Percentiles rank a stretch among this genome's conserved stretches.
These are phyloP conservation scores for Gautieria morchelliformis DNA, from an alignment of 768 basidiomycete species.

Conservation along the genomic window DNA sequence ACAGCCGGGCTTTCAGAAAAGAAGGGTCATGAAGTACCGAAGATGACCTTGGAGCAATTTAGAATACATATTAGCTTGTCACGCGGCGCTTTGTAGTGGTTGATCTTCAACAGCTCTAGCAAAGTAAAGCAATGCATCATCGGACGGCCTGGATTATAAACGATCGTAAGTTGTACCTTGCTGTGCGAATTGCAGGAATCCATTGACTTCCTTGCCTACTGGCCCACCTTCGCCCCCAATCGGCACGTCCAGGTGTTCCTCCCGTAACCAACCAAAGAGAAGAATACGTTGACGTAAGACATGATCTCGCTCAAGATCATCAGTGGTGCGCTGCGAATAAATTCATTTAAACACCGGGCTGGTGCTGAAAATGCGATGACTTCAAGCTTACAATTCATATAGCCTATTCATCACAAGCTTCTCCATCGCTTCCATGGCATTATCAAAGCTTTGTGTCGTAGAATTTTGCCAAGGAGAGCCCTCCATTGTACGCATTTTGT, in stretches of 20 bases:
- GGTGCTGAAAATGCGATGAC: neutral
- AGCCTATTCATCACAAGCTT: conserved; percentile 98
- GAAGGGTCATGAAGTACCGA: conserved; percentile 43
- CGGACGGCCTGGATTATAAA: neutral
- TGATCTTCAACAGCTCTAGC: conserved; percentile 87
- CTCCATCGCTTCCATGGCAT: conserved; percentile 98
- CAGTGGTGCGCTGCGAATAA: conserved; percentile 68
- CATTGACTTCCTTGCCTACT: conserved; percentile 27
- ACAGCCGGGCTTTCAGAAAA: neutral
- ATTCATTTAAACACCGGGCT: conserved; percentile 5
- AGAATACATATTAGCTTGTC: conserved; percentile 97
- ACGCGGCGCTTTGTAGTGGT: conserved; percentile 96
- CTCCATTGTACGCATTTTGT: conserved; percentile 77
- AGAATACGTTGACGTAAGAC: conserved; percentile 84
- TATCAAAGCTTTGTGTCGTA: conserved; percentile 82
- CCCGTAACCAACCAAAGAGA: conserved; percentile 84
- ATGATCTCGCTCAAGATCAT: conserved; percentile 94
- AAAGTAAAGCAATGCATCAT: neutral
- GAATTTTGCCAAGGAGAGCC: conserved; percentile 60
- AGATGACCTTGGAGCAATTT: conserved; percentile 98
- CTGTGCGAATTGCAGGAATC: conserved; percentile 82
- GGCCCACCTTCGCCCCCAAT: conserved; percentile 38
- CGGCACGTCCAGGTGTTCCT: conserved; percentile 85
- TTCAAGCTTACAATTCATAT: conserved; percentile 75
- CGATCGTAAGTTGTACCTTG: conserved; percentile 47